Base-by-base conservation (phyloP, 2,329 filamentous ascomycete genomes). In the Rosellinia necatrix region DNA sequence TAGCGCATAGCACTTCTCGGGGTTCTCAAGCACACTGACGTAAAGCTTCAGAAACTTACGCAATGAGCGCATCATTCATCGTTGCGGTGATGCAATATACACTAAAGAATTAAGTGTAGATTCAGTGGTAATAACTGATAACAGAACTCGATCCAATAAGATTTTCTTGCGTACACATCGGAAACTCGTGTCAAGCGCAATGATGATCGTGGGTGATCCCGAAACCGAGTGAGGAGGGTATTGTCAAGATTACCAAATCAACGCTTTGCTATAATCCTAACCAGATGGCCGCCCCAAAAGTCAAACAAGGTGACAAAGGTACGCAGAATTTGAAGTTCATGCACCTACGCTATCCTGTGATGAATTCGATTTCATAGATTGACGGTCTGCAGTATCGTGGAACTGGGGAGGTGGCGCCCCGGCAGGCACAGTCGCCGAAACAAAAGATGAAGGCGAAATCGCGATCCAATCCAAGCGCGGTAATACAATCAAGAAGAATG, bases 401-500 rank as follows among this genome's bases (percentile, higher is more conserved):
- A 77, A 79, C 68, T 87, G 83, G 83, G 76, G 77, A 55, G 75
- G 77, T 54, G 77, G 79, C 53, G 72, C 78, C 19, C 84, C 85
- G 1, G 74, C 75, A 48, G 86, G 85, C 56, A 81, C 77, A 40
- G 84, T 84, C 52, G 77, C 77, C 60, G 81, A 96, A 82, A 72
- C 77, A 75, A 79, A 83, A 70, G 76, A 79, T 25, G 72, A 84
- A 32, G 85, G 84, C 70, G 79, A 85, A 65, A 72, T 87, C 48
- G 76, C 81, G 46, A 83, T 88, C 65, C 77, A 81, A 65, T 83
- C 83, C 38, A 80, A 87, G 66, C 75, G 75, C 47, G 84, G 85
- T 64, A 88, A 88, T 70, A 83, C 79, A 24, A 81, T 88, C 69
- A 84, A 81, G 72, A 86, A 84, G 73, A 84, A 83, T 34, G 85